Evolutionary conservation across 2,329 filamentous ascomycete species (phyloP).

Genomic region (Arthrobotrys sinensis): DNA sequence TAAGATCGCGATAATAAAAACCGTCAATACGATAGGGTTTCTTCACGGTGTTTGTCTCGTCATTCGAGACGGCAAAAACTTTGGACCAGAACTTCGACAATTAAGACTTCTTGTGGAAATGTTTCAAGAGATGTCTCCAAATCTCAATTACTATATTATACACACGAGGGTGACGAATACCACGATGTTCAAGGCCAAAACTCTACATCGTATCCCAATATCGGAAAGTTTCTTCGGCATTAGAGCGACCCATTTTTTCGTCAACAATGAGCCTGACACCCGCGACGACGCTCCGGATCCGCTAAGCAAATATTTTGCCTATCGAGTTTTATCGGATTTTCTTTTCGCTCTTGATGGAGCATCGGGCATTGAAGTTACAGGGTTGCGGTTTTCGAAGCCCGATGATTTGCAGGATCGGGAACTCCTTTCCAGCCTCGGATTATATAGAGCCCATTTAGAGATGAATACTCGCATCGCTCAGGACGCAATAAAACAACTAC

Average conservation of each 20-base stretch:
- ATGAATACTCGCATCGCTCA: too few relatives aligned
- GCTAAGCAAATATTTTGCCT: conserved; percentile 26
- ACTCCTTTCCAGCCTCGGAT: background rate
- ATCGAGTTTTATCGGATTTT: conserved; percentile 29
- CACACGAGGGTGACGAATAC: conserved; percentile 34
- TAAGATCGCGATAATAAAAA: conserved; percentile 15
- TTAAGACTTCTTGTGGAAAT: conserved; percentile 16
- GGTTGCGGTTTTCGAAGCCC: conserved; percentile 6
- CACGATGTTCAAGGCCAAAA: conserved; percentile 36
- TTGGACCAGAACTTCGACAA: conserved; percentile 29
- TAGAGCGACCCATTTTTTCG: conserved; percentile 33
- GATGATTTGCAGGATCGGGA: conserved; percentile 2
- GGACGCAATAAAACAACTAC: too few relatives aligned
- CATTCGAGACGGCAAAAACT: conserved; percentile 28
- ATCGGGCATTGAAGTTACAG: background rate
- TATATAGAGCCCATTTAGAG: conserved; percentile 15
- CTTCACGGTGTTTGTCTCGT: conserved; percentile 36
- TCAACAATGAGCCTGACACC: conserved; percentile 32
- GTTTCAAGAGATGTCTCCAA: background rate
- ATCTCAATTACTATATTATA: conserved; percentile 42
- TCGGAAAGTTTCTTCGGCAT: conserved; percentile 31
- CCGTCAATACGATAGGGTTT: background rate
- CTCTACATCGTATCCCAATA: conserved; percentile 16
- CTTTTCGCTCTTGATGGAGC: conserved; percentile 10
- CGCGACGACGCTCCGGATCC: background rate